Evolutionary conservation across 2,329 filamentous ascomycete genomes (phyloP).

Genomic region (Xylaria multiplex): DNA sequence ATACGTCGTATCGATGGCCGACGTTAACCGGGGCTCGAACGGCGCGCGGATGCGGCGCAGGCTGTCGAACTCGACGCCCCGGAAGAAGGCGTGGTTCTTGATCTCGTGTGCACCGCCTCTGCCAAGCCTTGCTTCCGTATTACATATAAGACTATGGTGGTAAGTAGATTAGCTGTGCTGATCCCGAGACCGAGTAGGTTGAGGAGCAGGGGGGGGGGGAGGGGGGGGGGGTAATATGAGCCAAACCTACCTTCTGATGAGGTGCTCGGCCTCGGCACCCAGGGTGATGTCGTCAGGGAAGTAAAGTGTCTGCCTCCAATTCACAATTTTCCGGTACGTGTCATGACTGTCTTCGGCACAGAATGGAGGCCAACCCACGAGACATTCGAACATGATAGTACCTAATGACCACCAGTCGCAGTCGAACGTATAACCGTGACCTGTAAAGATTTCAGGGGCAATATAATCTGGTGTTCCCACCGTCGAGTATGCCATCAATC

Average conservation of each 20-base stretch:
- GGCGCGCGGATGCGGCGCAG: conserved; percentile 92
- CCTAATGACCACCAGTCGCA: conserved; percentile 99
- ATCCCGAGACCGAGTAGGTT: too few species aligned
- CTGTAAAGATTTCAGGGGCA: conserved; percentile 96
- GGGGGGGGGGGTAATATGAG: background rate
- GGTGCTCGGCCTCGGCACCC: conserved; percentile 86
- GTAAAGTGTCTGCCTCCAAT: conserved; percentile 94
- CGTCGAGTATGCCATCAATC: conserved; percentile 97
- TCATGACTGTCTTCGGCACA: conserved; percentile 97
- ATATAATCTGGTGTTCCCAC: conserved; percentile 99
- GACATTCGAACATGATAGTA: conserved; percentile 99
- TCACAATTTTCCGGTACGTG: conserved; percentile 98
- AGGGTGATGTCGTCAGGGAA: conserved; percentile 96
- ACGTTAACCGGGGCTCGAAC: conserved; percentile 92
- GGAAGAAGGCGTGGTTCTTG: conserved; percentile 95
- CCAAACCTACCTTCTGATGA: conserved; percentile 82
- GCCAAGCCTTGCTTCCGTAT: conserved; percentile 90
- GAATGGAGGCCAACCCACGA: conserved; percentile 98
- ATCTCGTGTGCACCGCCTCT: conserved; percentile 89
- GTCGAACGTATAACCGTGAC: conserved; percentile 93
- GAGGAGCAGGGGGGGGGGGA: too few species aligned
- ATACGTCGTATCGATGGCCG: conserved; percentile 95
- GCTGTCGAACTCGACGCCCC: conserved; percentile 93
- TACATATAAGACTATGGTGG: conserved; percentile 82
- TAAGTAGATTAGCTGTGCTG: conserved; percentile 15